These are phyloP conservation scores for Paraurostyla sp. DNA, from an alignment of 73 alveolate genomes.

Conservation along the genomic window DNA sequence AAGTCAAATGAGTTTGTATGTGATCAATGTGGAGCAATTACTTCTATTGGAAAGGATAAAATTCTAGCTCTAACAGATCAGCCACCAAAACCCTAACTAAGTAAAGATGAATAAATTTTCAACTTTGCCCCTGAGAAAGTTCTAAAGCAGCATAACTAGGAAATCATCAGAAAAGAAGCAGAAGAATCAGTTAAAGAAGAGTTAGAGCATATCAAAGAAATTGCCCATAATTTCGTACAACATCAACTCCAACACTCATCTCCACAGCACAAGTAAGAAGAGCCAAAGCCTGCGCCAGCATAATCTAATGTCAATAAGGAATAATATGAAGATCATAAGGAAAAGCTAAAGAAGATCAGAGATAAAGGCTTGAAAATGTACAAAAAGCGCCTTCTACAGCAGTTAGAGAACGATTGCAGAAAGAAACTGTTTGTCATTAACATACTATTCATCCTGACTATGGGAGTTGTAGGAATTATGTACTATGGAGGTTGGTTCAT, in stretches of 20 bases:
- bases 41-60: constrained; percentile 12
- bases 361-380: constrained; percentile 54
- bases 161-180: constrained; percentile 1
- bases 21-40: constrained; percentile 85
- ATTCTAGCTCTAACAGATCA: constrained; percentile 26
- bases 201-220: neutral
- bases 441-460: constrained; percentile 19
- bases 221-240: neutral
- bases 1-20: constrained; percentile 83
- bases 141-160: constrained; percentile 10
- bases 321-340: constrained; percentile 16
- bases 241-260: neutral
- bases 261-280: neutral
- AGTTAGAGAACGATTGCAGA: constrained; percentile 41
- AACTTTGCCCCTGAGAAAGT: constrained; percentile 49
- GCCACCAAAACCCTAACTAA: neutral
- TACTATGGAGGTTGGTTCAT: constrained; percentile 45
- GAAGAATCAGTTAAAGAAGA: constrained; percentile 33
- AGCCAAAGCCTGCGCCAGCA: neutral
- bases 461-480: constrained; percentile 20
- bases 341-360: constrained; percentile 37
- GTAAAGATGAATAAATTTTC: neutral
- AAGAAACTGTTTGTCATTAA: constrained; percentile 44
- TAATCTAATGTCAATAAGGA: constrained; percentile 22
- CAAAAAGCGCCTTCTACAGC: constrained; percentile 26